These are phyloP conservation scores for Ceratocystiopsis brevicomis DNA, from an alignment of 2,329 filamentous ascomycete species.

Conservation along the genomic window DNA sequence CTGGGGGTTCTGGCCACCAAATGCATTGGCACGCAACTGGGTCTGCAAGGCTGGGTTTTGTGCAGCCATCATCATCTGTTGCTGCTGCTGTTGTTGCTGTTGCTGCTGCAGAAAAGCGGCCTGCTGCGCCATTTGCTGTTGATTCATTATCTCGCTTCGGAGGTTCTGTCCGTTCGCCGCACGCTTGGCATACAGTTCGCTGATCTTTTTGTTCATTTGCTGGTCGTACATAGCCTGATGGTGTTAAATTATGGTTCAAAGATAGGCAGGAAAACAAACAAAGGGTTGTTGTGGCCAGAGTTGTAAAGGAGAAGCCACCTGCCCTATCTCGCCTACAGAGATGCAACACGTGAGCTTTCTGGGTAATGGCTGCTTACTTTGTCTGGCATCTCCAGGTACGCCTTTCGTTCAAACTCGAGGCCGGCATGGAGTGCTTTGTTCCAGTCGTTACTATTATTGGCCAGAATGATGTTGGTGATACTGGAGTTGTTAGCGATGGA, in stretches of 20 bases:
- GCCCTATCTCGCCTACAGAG: too few species aligned
- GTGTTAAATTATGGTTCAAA: neutral
- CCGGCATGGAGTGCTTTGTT: constrained; percentile 23
- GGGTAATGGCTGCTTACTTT: constrained; percentile 20
- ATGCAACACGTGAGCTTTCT: too few species aligned
- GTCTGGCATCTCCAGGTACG: constrained; percentile 25
- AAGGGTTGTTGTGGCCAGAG: too few species aligned
- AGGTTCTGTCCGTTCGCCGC: constrained; percentile 30
- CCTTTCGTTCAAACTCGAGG: constrained; percentile 28
- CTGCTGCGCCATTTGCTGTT: constrained; percentile 13
- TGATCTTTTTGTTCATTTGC: constrained; percentile 24
- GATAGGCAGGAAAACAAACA: neutral
- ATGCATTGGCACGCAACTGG: constrained; percentile 24
- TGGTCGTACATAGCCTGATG: constrained; percentile 30
- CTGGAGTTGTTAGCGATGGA: constrained; percentile 14
- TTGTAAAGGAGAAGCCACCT: too few species aligned
- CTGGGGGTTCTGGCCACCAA: constrained; percentile 28
- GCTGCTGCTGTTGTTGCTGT: constrained; percentile 17
- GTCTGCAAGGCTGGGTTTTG: constrained; percentile 20
- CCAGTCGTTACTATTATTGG: constrained; percentile 22
- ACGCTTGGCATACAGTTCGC: constrained; percentile 31
- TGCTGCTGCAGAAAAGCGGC: constrained; percentile 14
- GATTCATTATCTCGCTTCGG: constrained; percentile 29
- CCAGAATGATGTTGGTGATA: constrained; percentile 31
- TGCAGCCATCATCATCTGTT: neutral